Percentiles rank a stretch among this genome's conserved stretches.
phyloP scores from a whole-genome alignment of 1,139 yeast genomes.

The Blastobotrys capitulatus region DNA sequence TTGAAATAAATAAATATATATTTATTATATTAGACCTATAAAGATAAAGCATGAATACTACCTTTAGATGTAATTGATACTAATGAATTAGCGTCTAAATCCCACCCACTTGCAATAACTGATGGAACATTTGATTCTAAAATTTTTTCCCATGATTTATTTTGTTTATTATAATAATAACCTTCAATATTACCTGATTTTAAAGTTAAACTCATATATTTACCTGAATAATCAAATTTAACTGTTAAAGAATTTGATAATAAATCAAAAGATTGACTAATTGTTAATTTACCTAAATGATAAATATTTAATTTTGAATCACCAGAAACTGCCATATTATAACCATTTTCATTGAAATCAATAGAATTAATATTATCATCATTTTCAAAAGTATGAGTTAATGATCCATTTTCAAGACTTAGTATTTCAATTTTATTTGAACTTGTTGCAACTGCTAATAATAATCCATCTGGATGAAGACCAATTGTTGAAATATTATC shows the following conservation, averaged over 20 bases:
- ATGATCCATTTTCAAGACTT: conserved; percentile 31
- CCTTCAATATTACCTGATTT: conserved; percentile 6
- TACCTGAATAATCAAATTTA: conserved; percentile 45
- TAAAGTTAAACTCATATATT: conserved; percentile 29
- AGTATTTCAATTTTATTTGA: conserved; percentile 40
- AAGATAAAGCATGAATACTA: conserved; percentile 14
- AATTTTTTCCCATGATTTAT: conserved; percentile 4
- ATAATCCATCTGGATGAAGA: conserved; percentile 63
- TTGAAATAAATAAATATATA: too few species aligned
- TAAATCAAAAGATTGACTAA: neutral
- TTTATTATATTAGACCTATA: neutral
- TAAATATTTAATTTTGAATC: neutral
- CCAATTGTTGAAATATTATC: conserved; percentile 22
- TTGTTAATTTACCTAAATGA: conserved; percentile 5
- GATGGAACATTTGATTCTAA: conserved; percentile 8
- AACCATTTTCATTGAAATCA: conserved; percentile 10
- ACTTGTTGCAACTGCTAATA: conserved; percentile 46
- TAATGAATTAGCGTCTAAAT: conserved; percentile 17
- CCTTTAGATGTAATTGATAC: conserved; percentile 22
- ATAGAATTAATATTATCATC: neutral
- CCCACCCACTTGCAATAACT: conserved; percentile 22
- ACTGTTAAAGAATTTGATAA: conserved; percentile 21
- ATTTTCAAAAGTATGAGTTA: conserved; percentile 4
- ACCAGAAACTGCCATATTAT: conserved; percentile 2
- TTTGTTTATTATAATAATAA: neutral